Base-by-base conservation (phyloP, 805 yeast species). In the Starmerella roubikii region DNA sequence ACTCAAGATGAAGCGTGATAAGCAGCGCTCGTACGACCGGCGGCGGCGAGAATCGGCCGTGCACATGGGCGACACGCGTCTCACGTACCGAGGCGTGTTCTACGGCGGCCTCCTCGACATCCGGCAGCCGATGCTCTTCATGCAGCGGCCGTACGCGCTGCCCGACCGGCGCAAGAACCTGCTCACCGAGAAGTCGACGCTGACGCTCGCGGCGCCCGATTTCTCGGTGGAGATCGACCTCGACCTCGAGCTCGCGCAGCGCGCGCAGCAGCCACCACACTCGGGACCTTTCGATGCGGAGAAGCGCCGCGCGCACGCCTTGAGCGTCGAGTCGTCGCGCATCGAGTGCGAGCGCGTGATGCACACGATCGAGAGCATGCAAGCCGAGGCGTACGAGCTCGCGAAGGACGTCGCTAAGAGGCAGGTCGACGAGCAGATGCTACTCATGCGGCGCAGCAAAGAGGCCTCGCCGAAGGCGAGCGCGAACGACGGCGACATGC, bases 1-100 rank as follows among this genome's bases (percentile, higher is more conserved):
- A 4, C 39, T 41, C 12, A 21, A 31, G 28, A 35, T 26, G 21
- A 37, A 35, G 35, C 38, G 45, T 13, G 33, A 30, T 18, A 37
- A 37, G 29, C 41, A 41, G 34, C 35, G 45, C 7, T 10, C 17
- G 6, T 41, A 41, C 32, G 45, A 36, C 34, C 39, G 41, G 16
- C 35, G 41, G 18, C 33, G 40, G 12, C 41, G 41, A 10, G 41
- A 38, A 23, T 16, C 21, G 13, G 16, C 29, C 10, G 21, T 22
- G 17, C 13, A 10, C 19, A 21, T 8, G 10, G 36, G 16, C 13
- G 29, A 18, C 30, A 17, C 20, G 6, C 36, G 36, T 8, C 36
- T 33, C n/a, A 12, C 21, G 11, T 26, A 26, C 36, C 21, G 23
- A 16, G 15, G 10, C 4, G n/a, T 13, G 7, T n/a, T 26, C 21